A percentile compares a stretch with the other conserved stretches of the same genome.
These are phyloP conservation scores for Penicillium sp. DNA, from an alignment of 2,329 filamentous ascomycete species.

Conservation along the genomic window DNA sequence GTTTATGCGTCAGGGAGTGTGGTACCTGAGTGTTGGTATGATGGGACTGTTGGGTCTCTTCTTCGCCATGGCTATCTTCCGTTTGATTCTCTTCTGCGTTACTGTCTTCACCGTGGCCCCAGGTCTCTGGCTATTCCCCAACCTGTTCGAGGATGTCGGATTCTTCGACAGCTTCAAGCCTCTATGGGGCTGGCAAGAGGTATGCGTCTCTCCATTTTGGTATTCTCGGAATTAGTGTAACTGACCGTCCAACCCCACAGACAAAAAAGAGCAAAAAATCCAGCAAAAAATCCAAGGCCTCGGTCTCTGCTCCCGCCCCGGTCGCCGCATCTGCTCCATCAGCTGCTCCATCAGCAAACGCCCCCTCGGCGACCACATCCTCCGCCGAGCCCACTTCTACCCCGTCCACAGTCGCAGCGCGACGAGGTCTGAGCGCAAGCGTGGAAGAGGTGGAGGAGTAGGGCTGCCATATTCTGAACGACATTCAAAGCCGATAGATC, in stretches of 20 bases:
- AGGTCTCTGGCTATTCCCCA: slow-evolving; percentile 97
- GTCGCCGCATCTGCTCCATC: slow-evolving; percentile 4
- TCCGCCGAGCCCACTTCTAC: slow-evolving; percentile 36
- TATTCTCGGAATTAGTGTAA: neutral
- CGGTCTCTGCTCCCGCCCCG: neutral
- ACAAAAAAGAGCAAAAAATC: slow-evolving; percentile 43
- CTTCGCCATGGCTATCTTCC: slow-evolving; percentile 97
- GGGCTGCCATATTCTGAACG: slow-evolving; percentile 1
- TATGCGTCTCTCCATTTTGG: slow-evolving; percentile 43
- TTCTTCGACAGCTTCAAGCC: slow-evolving; percentile 97
- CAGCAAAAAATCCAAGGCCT: slow-evolving; percentile 27
- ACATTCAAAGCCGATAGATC: neutral
- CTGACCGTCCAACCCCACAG: slow-evolving; percentile 19
- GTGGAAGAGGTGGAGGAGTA: slow-evolving; percentile 49
- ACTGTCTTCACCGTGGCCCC: slow-evolving; percentile 83
- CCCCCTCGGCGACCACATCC: slow-evolving; percentile 35
- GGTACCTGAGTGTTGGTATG: slow-evolving; percentile 95
- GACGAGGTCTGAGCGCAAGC: slow-evolving; percentile 42
- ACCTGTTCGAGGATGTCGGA: slow-evolving; percentile 96
- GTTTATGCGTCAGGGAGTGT: slow-evolving; percentile 85
- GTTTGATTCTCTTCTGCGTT: slow-evolving; percentile 87
- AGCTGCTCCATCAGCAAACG: slow-evolving; percentile 6
- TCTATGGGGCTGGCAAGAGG: slow-evolving; percentile 97
- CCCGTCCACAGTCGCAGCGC: slow-evolving; percentile 28
- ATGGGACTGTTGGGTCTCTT: slow-evolving; percentile 86